Evolutionary conservation across 306 rosid genomes (phyloP), one percentile per base, ranked within the genome.

Genomic region (Malus orientalis): DNA sequence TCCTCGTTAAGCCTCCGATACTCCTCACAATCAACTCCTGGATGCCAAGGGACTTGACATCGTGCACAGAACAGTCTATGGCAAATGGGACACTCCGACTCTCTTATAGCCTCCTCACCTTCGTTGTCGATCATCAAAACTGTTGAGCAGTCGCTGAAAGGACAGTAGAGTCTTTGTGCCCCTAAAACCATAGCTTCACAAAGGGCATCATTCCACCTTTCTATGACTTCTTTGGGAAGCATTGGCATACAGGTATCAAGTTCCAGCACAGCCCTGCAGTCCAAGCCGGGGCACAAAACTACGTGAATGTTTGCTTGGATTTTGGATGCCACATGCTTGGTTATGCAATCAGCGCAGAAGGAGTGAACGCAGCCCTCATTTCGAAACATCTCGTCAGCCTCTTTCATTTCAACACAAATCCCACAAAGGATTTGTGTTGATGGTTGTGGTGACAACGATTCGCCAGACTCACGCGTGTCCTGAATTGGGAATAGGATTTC

Each of bases 1-100:
- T 68, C 61, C 65, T 78, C 83, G 53, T 80, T 65, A 14, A 85
- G 18, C 4, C 9, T 71, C 81, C 76, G 85, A 27, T 71, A 85
- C 71, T 78, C 91, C 53, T 82, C 85, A 67, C 93, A 90, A 1
- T 47, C 64, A 13, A 80, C 38, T 11, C 82, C 87, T 9, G 82
- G 13, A 67, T 90, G 96, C 96, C 96, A 90, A 3, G 89, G 75
- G 8, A 86, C 87, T 47, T 11, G 4, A 40, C 93, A 90, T 22
- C 12, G 33, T 0, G 87, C 88, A 30, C 96, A 90, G 80, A 90
- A 90, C n/a, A 90, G 13, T 27, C 89, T 80, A n/a, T 88, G 89
- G 59, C 96, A 90, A 47, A 29, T 14, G 27, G 93, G 93, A 4
- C 96, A 90, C 71, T 86, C 88, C 16, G 86, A 23, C 33, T 78